Conservation (phyloP, 257 asterid genomes). For the Scutellaria barbata region DNA sequence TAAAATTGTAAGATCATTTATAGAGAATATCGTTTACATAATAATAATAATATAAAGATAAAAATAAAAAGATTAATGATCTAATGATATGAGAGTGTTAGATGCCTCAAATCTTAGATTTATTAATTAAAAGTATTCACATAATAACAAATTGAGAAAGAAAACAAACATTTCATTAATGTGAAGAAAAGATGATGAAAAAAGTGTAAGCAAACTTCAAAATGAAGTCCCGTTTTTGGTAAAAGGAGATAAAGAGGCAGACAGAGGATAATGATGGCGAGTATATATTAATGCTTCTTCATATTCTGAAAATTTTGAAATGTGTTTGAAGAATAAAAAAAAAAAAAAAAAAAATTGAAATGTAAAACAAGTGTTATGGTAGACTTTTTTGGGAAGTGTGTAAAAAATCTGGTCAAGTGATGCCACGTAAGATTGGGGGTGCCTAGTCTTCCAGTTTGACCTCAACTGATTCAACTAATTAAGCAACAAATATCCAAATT, state of each 20-base stretch:
- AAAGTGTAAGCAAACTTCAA: constrained; percentile 29
- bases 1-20: too few relatives aligned
- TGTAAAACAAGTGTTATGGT: neutral
- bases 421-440: constrained; percentile 20
- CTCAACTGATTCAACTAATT: neutral
- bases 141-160: too few relatives aligned
- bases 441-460: constrained; percentile 32
- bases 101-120: too few relatives aligned
- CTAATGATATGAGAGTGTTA: too few relatives aligned
- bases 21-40: too few relatives aligned
- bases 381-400: neutral
- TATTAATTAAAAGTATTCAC: too few relatives aligned
- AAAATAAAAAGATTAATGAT: too few relatives aligned
- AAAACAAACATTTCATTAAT: too few relatives aligned
- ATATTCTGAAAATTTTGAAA: neutral
- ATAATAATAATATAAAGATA: too few relatives aligned
- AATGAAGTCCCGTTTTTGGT: constrained; percentile 14
- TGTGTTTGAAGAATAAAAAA: too few relatives aligned
- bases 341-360: neutral
- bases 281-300: neutral
- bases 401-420: neutral
- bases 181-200: constrained; percentile 3
- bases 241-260: neutral
- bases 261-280: constrained; percentile 3
- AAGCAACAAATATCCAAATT: too few relatives aligned